Conservation (phyloP, 2,329 filamentous ascomycete species). For the Aspergillus alliaceus region DNA sequence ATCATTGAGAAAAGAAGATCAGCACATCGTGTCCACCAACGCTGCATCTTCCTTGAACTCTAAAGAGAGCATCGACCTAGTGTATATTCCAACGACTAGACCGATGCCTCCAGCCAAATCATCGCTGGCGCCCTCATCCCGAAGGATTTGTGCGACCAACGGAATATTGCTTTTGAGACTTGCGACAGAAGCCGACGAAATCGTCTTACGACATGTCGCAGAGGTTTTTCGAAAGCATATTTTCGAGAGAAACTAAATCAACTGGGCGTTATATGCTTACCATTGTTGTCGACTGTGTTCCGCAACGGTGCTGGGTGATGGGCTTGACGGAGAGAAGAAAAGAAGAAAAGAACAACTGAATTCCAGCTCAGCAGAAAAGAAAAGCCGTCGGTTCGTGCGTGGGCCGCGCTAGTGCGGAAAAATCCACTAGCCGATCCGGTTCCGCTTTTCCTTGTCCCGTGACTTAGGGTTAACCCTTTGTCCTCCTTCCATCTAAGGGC, state of each 20-base stretch:
- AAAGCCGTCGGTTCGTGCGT: slow-evolving; percentile 27
- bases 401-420: slow-evolving; percentile 33
- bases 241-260: slow-evolving; percentile 22
- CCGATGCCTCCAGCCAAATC: slow-evolving; percentile 56
- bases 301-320: slow-evolving; percentile 48
- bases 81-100: slow-evolving; percentile 52
- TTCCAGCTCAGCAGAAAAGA: slow-evolving; percentile 18
- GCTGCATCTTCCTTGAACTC: slow-evolving; percentile 83
- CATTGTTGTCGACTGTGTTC: slow-evolving; percentile 58
- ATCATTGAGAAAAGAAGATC: slow-evolving; percentile 99
- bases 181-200: slow-evolving; percentile 26
- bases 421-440: slow-evolving; percentile 15
- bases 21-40: slow-evolving; percentile 76
- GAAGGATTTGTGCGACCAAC: slow-evolving; percentile 32
- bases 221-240: slow-evolving; percentile 40
- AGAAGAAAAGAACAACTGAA: slow-evolving; percentile 21
- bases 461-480: slow-evolving; percentile 19
- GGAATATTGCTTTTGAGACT: slow-evolving; percentile 38
- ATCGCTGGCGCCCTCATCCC: slow-evolving; percentile 39
- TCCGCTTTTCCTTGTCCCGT: slow-evolving; percentile 14
- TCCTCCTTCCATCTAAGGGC: too few species aligned
- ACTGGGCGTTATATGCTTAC: slow-evolving; percentile 58
- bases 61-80: slow-evolving; percentile 67
- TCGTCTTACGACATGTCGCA: slow-evolving; percentile 39
- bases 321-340: slow-evolving; percentile 41